A percentile compares a stretch with the other conserved stretches of the same genome.
Conservation (phyloP, 176 grass and related monocot genomes). For the Aegilops speltoides region DNA sequence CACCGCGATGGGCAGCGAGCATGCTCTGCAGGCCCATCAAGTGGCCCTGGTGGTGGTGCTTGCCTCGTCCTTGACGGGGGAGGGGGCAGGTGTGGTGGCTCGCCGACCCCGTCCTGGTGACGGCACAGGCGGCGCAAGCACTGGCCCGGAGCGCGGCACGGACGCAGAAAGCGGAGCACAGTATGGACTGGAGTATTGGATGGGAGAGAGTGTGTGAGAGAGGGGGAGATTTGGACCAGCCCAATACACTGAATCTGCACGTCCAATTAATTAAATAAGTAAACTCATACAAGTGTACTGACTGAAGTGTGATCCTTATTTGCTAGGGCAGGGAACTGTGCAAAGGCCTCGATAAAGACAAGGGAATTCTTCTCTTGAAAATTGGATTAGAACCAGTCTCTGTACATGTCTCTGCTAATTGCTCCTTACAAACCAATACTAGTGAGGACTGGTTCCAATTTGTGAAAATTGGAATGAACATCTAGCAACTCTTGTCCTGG, state of each 20-base stretch:
- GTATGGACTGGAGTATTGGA: too few relatives aligned
- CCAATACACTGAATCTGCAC: background rate
- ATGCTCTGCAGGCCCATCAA: too few relatives aligned
- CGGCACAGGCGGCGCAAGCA: too few relatives aligned
- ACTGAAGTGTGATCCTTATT: background rate
- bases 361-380: background rate
- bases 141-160: too few relatives aligned
- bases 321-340: background rate
- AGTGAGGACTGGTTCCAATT: background rate
- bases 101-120: too few relatives aligned
- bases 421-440: background rate
- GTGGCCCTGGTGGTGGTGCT: too few relatives aligned
- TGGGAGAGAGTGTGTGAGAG: too few relatives aligned
- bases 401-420: background rate
- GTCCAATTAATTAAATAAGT: background rate
- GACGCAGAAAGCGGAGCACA: too few relatives aligned
- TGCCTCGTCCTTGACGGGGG: too few relatives aligned
- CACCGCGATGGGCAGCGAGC: too few relatives aligned
- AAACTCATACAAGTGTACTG: conserved; percentile 2
- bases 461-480: background rate
- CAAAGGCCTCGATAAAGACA: background rate
- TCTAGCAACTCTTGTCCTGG: background rate
- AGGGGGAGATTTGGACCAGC: background rate
- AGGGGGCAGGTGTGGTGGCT: too few relatives aligned
- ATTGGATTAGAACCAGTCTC: background rate